These are phyloP conservation scores for Nannizziopsis barbatae DNA, from an alignment of 2,329 filamentous ascomycete genomes.

Conservation along the genomic window DNA sequence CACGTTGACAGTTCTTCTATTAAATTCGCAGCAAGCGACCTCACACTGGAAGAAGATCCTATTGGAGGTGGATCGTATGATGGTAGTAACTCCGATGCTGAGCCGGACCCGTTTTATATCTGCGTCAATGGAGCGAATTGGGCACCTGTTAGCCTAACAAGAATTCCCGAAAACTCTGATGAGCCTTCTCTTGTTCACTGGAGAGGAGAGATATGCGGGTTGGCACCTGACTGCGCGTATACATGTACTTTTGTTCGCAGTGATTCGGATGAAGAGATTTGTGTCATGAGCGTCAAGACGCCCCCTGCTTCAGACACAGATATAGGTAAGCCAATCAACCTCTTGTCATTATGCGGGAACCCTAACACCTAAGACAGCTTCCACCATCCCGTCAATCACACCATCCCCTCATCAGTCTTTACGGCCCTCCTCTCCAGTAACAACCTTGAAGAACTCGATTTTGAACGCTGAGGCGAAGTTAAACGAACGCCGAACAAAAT, in stretches of 20 bases:
- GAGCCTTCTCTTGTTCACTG: slow-evolving; percentile 40
- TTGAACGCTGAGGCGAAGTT: slow-evolving; percentile 50
- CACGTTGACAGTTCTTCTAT: slow-evolving; percentile 38
- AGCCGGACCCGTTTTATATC: slow-evolving; percentile 51
- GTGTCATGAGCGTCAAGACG: slow-evolving; percentile 51
- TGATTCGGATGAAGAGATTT: slow-evolving; percentile 47
- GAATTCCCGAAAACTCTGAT: slow-evolving; percentile 34
- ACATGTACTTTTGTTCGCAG: slow-evolving; percentile 51
- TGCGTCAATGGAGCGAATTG: slow-evolving; percentile 55
- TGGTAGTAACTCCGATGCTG: slow-evolving; percentile 16
- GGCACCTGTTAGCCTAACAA: slow-evolving; percentile 49
- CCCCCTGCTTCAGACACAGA: slow-evolving; percentile 48
- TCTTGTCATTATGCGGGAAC: slow-evolving; percentile 15
- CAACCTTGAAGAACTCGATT: slow-evolving; percentile 55
- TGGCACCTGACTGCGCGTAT: slow-evolving; percentile 54
- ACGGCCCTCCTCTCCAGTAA: slow-evolving; percentile 52
- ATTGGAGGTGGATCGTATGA: slow-evolving; percentile 9
- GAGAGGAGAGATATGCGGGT: slow-evolving; percentile 53
- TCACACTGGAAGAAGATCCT: slow-evolving; percentile 22
- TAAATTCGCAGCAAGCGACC: slow-evolving; percentile 38
- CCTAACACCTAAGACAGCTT: slow-evolving; percentile 15
- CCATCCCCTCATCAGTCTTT: slow-evolving; percentile 47
- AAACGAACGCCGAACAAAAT: slow-evolving; percentile 47
- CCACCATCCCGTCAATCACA: slow-evolving; percentile 29
- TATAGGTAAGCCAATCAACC: slow-evolving; percentile 37